Evolutionary conservation across 495 filamentous ascomycete genomes (phyloP), one percentile per base, ranked within the genome.

Genomic region (Aspergillus avenaceus): DNA sequence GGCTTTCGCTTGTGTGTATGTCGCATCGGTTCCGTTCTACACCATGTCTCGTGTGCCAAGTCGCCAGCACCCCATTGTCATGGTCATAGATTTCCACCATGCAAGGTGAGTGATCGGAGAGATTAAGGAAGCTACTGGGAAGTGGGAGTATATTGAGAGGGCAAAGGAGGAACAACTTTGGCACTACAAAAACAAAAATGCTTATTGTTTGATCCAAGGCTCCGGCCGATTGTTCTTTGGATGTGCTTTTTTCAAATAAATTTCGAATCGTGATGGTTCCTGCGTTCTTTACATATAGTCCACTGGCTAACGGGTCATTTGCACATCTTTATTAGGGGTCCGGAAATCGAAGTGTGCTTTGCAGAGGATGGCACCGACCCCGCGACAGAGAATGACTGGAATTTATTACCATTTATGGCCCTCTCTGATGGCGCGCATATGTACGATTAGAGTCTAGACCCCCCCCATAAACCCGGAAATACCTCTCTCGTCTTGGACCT

Each of bases 31-130:
- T 11, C 24, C 23, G 31, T 31, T 42, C 51, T 52, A 40, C 61
- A 54, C 49, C 41, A 73, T 74, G 69, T 56, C 71, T 61, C 18
- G 47, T 54, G 12, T 49, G 43, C 49, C 40, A 53, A 54, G 60
- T 55, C 65, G 61, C 46, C 69, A 65, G 66, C 67, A 63, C 57
- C 77, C 77, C 27, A 73, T 97, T 67, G 88, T 97, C 45, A 84
- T 86, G 67, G 86, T 98, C 52, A 91, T 98, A 54, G 91, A 90
- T 67, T 97, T 98, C 66, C 92, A 98, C 75, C 93, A 98, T 76
- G 91, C 91, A 55, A 82, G 82, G 85, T 87, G 56, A 64, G 75
- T 69, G 26, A 13, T 16, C 22, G 14, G 34, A 21, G 6, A n/a
- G 16, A 21, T 11, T 6, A 37, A 47, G 28, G 24, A 2, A 11